Base-by-base conservation (phyloP, 1,284 basidiomycete species). In the Hemileia vastatrix region DNA sequence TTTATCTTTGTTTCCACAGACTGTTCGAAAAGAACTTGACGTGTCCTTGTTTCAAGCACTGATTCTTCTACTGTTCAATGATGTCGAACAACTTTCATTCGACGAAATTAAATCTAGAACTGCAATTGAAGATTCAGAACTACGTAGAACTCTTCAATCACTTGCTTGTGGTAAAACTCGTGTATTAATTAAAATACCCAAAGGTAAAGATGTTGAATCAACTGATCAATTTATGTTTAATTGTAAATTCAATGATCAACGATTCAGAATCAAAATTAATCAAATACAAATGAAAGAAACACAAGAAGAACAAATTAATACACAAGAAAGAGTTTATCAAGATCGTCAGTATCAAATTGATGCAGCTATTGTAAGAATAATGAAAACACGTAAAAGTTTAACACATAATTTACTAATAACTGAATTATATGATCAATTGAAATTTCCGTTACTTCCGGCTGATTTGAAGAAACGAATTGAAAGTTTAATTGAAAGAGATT, bases 241-340 rank as follows among this genome's bases (percentile, higher is more conserved):
- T 76, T 80, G 83, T 51, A 83, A 83, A 15, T 95, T 97, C 76
- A 84, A 84, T 47, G 88, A 94, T 72, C 82, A 86, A 6, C 81
- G 84, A 23, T 79, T 84, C 54, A 87, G 86, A 69, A 84, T 98
- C 52, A 88, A 90, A 76, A 94, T 98, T 79, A 96, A 94, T 73
- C 90, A 92, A 56, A 95, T 98, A 66, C 94, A 97, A 77, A 86
- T 87, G 51, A 91, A 92, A 73, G 87, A 92, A 70, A 86, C 89
- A 1, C 66, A 91, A 88, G 81, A 83, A 33, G 92, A 96, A 74
- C 94, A 97, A 78, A 84, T 86, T 24, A 83, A 83, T 66, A 94
- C 90, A 6, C 88, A 90, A 70, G 82, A 82, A 15, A 83, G 86
- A 45, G 90, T 97, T 47, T 86, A 93, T 65, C 82, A 86, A 40